Percentiles rank a stretch among this genome's conserved stretches.
phyloP scores from a whole-genome alignment of 176 grass and related monocot genomes.

The Triticum urartu region DNA sequence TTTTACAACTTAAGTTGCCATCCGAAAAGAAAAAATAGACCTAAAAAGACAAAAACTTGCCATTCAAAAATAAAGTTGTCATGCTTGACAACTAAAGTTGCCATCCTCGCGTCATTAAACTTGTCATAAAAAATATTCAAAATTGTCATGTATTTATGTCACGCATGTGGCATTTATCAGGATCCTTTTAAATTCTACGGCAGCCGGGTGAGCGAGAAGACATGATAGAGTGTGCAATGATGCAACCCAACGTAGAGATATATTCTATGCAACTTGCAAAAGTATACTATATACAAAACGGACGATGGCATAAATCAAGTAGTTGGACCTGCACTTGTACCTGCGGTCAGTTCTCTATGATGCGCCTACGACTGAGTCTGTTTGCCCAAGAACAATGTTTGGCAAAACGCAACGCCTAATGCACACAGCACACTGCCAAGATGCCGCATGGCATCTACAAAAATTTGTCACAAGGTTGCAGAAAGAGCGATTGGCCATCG shows the following conservation, averaged over 20 bases:
- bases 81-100: no score
- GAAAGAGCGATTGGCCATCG: no score
- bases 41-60: no score
- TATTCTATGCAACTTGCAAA: background rate
- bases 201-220: background rate
- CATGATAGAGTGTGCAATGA: background rate
- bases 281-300: background rate
- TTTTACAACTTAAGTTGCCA: no score
- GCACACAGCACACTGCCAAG: background rate
- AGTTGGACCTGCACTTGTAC: background rate
- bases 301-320: background rate
- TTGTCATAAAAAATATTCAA: no score
- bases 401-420: background rate
- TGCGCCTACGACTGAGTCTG: slow-evolving; percentile 17
- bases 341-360: background rate
- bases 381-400: slow-evolving; percentile 4
- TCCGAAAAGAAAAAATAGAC: no score
- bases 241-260: background rate
- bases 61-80: no score
- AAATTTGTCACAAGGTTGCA: background rate
- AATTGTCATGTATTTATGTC: no score
- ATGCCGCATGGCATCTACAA: background rate
- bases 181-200: no score
- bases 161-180: no score
- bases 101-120: no score